A percentile compares a stretch with the other conserved stretches of the same genome.
Conservation (phyloP, 2,329 filamentous ascomycete species). For the Trichophyton verrucosum region DNA sequence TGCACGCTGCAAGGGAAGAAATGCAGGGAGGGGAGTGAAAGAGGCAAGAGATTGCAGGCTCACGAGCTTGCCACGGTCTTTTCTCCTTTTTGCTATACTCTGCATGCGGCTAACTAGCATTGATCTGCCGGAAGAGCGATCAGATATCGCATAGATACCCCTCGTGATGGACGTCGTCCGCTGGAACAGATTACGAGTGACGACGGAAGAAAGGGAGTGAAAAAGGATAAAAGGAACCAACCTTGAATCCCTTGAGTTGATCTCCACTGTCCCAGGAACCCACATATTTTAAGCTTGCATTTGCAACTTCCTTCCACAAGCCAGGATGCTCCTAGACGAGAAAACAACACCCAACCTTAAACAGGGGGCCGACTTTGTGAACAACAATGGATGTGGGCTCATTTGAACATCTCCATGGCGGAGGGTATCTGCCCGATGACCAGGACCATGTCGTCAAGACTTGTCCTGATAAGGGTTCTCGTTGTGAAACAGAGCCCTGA, state of each 20-base stretch:
- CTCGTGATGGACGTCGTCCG: background rate
- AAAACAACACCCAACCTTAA: background rate
- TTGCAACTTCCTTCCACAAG: background rate
- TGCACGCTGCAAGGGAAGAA: background rate
- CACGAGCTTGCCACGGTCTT: background rate
- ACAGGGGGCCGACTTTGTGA: background rate
- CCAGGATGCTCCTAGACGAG: background rate
- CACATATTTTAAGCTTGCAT: background rate
- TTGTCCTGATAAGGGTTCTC: background rate
- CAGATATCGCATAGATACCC: background rate
- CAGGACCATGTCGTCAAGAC: background rate
- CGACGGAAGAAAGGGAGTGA: background rate
- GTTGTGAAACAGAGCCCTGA: background rate
- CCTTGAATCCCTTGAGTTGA: background rate
- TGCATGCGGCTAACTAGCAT: background rate
- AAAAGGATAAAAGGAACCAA: background rate
- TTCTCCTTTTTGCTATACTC: background rate
- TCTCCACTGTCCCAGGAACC: background rate
- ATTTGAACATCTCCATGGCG: background rate
- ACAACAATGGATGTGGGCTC: background rate
- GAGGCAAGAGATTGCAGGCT: background rate
- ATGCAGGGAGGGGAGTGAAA: background rate
- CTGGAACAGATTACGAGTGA: background rate
- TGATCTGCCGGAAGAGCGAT: background rate
- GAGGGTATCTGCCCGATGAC: background rate